These are phyloP conservation scores for Catenaria anguillulae DNA, from an alignment of 371 early-diverging fungal genomes.

Conservation along the genomic window DNA sequence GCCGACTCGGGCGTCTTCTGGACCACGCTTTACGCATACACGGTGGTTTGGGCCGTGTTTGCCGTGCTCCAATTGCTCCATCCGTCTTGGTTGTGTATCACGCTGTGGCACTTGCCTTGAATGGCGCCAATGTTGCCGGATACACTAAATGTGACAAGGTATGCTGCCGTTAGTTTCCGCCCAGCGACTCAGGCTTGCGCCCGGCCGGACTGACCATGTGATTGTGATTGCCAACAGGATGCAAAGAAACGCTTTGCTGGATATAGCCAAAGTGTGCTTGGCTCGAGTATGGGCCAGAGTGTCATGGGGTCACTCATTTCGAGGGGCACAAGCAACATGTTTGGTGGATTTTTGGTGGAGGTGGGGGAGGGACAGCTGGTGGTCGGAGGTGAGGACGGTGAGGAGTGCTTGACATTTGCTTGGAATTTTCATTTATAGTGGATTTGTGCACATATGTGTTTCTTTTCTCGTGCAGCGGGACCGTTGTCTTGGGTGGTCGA, in stretches of 20 bases:
- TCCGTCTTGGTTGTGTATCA: constrained; percentile 64
- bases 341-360: no score
- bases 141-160: constrained; percentile 83
- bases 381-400: no score
- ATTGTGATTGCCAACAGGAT: background rate
- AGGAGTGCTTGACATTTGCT: no score
- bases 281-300: background rate
- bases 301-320: background rate
- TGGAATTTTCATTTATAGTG: no score
- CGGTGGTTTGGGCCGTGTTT: constrained; percentile 69
- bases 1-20: constrained; percentile 85
- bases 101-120: constrained; percentile 68
- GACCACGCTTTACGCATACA: constrained; percentile 70
- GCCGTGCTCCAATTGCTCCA: constrained; percentile 58
- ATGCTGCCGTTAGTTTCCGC: constrained; percentile 38
- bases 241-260: constrained; percentile 2
- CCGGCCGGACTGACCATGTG: no score
- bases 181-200: no score
- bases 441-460: no score
- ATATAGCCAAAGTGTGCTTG: background rate
- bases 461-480: no score
- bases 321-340: no score
- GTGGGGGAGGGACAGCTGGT: no score
- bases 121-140: constrained; percentile 81
- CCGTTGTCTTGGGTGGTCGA: no score